phyloP scores from a whole-genome alignment of 192 early-diverging fungal species.

The Chytriomyces sp. region DNA sequence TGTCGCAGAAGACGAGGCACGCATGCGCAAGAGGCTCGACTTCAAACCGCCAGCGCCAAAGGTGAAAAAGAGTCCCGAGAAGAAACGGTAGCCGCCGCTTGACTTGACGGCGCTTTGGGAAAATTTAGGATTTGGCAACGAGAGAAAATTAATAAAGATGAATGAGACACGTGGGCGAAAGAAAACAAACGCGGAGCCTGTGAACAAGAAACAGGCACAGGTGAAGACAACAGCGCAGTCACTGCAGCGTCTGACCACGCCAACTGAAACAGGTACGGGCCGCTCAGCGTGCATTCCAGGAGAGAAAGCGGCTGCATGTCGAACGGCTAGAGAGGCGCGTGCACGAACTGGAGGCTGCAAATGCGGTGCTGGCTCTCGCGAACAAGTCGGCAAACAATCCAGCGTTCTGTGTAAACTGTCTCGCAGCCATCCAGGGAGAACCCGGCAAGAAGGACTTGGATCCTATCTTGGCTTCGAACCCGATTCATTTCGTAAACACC shows the following conservation, averaged over 20 bases:
- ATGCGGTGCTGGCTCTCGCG: neutral
- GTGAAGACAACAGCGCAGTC: too few species aligned
- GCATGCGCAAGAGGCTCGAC: constrained; percentile 34
- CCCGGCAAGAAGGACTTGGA: too few species aligned
- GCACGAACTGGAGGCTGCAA: neutral
- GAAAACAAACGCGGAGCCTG: neutral
- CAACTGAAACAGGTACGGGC: neutral
- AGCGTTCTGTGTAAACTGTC: too few species aligned
- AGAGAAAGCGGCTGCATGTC: neutral
- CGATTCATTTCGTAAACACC: too few species aligned
- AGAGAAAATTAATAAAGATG: too few species aligned
- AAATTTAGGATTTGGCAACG: too few species aligned
- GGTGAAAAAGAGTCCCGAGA: constrained; percentile 20
- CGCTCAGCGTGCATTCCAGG: neutral
- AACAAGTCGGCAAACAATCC: too few species aligned
- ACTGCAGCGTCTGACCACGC: too few species aligned
- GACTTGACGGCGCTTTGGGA: neutral
- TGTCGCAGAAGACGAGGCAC: constrained; percentile 34
- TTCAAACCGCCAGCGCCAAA: constrained; percentile 37
- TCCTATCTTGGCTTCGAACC: too few species aligned
- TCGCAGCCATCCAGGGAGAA: too few species aligned
- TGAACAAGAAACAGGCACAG: constrained; percentile 1
- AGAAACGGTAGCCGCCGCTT: neutral
- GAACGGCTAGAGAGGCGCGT: neutral
- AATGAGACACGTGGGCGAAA: neutral